Percentiles rank a stretch among this genome's conserved stretches.
Conservation (phyloP, 2,329 filamentous ascomycete genomes). For the Aspergillus tamarii region DNA sequence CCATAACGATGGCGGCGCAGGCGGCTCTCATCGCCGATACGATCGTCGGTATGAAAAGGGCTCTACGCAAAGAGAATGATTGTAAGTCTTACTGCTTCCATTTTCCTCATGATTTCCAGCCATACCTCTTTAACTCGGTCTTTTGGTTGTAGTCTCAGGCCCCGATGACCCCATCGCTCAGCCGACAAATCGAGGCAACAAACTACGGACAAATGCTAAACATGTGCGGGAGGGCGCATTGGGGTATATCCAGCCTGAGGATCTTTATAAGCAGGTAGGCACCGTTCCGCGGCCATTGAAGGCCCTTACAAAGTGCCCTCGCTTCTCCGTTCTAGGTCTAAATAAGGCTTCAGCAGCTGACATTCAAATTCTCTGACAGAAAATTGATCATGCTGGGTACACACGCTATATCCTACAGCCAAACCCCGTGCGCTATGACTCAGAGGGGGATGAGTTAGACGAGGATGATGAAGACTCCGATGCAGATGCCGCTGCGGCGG, state of each 20-base stretch:
- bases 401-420: conserved; percentile 60
- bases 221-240: conserved; percentile 60
- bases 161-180: conserved; percentile 58
- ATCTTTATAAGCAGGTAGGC: conserved; percentile 60
- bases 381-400: conserved; percentile 65
- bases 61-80: conserved; percentile 51
- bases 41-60: conserved; percentile 58
- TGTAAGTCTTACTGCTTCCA: conserved; percentile 36
- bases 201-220: conserved; percentile 61
- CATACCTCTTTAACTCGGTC: conserved; percentile 18
- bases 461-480: conserved; percentile 61
- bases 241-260: conserved; percentile 54
- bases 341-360: conserved; percentile 11
- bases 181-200: conserved; percentile 64
- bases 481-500: conserved; percentile 59
- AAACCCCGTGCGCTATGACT: conserved; percentile 64
- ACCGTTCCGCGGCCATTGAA: not conserved
- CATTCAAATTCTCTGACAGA: conserved; percentile 41
- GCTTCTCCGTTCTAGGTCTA: not conserved
- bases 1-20: conserved; percentile 46
- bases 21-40: conserved; percentile 55
- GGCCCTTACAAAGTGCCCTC: not conserved
- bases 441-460: conserved; percentile 66
- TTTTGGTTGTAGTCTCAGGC: conserved; percentile 34
- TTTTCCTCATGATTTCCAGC: not conserved